phyloP scores from a whole-genome alignment of 2,329 filamentous ascomycete species.

The Diaporthe eres region DNA sequence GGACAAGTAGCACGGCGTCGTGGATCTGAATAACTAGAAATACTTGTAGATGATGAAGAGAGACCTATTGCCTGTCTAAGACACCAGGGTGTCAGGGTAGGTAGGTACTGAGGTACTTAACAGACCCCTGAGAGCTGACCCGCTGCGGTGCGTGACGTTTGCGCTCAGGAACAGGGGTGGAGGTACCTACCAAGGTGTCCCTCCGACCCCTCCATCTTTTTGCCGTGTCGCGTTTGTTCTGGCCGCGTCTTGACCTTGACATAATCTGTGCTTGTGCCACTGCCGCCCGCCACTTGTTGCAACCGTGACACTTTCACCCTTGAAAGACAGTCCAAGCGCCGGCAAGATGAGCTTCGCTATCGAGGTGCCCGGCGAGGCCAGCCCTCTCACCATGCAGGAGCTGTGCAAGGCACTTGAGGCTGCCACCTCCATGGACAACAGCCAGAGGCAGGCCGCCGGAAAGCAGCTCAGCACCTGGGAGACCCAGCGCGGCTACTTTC shows the following conservation, averaged over 20 bases:
- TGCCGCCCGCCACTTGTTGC: constrained; percentile 4
- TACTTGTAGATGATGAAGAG: neutral
- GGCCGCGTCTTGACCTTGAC: constrained; percentile 31
- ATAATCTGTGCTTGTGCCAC: constrained; percentile 27
- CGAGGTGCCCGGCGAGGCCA: constrained; percentile 87
- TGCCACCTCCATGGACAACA: constrained; percentile 73
- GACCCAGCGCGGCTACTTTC: constrained; percentile 74
- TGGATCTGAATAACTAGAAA: neutral
- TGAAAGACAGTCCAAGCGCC: constrained; percentile 12
- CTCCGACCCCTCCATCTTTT: constrained; percentile 34
- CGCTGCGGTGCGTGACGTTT: neutral
- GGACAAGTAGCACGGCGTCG: neutral
- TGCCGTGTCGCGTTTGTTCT: constrained; percentile 27
- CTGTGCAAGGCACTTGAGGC: constrained; percentile 75
- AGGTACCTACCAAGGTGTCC: constrained; percentile 3
- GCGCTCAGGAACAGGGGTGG: constrained; percentile 15
- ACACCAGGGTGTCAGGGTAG: neutral
- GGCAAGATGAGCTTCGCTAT: constrained; percentile 76
- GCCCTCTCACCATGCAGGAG: constrained; percentile 74
- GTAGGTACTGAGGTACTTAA: neutral
- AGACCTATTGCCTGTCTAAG: neutral
- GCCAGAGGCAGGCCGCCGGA: constrained; percentile 75
- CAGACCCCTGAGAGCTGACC: constrained; percentile 5
- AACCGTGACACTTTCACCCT: constrained; percentile 2
- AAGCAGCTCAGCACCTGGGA: constrained; percentile 83